Evolutionary conservation across 2,329 filamentous ascomycete species (phyloP), one percentile per base, ranked within the genome.

Genomic region (Xylogone sp.): DNA sequence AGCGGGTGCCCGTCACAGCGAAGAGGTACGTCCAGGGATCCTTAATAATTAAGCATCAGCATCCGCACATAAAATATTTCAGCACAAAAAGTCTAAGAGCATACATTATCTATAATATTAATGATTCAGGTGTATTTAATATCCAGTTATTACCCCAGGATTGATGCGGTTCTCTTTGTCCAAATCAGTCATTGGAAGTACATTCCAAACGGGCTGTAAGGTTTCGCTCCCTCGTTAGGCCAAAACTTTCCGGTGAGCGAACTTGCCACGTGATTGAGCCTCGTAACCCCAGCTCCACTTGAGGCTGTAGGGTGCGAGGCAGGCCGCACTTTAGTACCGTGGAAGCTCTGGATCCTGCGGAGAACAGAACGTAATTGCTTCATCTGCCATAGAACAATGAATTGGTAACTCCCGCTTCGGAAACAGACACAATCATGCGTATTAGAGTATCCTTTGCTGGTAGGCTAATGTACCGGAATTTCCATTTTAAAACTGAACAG

Each of bases 361-460:
- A 18, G 34, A 20, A 19, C 19, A 9, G 6, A 22, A 20, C n/a
- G 21, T 21, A 48, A 29, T 27, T 18, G 21, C 48, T 20, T 45
- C 42, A 24, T 9, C 29, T 5, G n/a, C 13, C 5, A 39, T 39
- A 39, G n/a, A 31, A 24, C 29, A 50, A 29, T 43, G 21, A 42
- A 18, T 20, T 43, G 42, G 52, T 21, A 22, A 27, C 10, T 27
- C 5, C 24, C 5, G 5, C 10, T 27, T 22, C 39, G 16, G 19
- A 29, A 24, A 19, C 24, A 24, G 27, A 42, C 22, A 2, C 21
- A 48, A 69, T 60, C 51, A 94, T 96, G 87, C 88, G 89, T 71
- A 90, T 97, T 74, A 84, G 92, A 66, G 82, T 91, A 63, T 87
- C 88, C 50, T 96, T 96, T 68, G 90, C 90, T 74, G 89, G 92